Evolutionary conservation across 78 protist genomes (phyloP), one percentile per base, ranked within the genome.

Genomic region (Dictyostelium intermedium): DNA sequence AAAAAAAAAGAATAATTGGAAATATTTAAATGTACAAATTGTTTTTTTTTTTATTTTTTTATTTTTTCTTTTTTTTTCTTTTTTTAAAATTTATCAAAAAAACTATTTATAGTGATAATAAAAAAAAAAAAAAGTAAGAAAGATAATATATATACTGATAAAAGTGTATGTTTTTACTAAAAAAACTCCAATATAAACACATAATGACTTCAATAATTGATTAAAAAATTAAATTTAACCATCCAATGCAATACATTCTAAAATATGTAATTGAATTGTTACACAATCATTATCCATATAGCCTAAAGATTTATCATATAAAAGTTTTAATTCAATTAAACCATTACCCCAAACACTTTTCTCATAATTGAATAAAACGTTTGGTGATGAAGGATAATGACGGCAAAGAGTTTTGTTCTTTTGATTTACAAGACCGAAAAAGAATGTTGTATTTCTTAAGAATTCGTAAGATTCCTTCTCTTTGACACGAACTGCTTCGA

Each of bases 301-400:
- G 16, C 94, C 94, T n/a, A 78, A 45, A n/a, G 94, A 30, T 69
- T 69, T 72, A 16, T 89, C 94, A 81, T 89, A 89, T 1, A 89
- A 35, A 20, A 35, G 14, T 70, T 89, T 89, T 25, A 89, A 47
- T 47, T 89, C 94, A 10, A 89, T 80, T 35, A 89, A 89, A 69
- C 94, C 94, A 89, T 89, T 89, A 47, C 94, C 94, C 94, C 94
- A 89, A 20, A 89, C 94, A 69, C 87, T 80, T 74, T 89, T 89
- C 35, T 89, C 94, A 10, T 89, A 80, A 35, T 89, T 89, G 74
- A 89, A 89, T 32, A 89, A 69, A 4, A 89, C 94, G 47, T 89
- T 89, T 32, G 94, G 94, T 13, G 94, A 89, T 1, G 94, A 89
- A 27, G 94, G 94, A 32, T 89, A 89, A 18, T 89, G 87, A 45